Percentiles rank a stretch among this genome's conserved stretches.
phyloP scores from a whole-genome alignment of 495 filamentous ascomycete species.

The Xylaria telfairii region DNA sequence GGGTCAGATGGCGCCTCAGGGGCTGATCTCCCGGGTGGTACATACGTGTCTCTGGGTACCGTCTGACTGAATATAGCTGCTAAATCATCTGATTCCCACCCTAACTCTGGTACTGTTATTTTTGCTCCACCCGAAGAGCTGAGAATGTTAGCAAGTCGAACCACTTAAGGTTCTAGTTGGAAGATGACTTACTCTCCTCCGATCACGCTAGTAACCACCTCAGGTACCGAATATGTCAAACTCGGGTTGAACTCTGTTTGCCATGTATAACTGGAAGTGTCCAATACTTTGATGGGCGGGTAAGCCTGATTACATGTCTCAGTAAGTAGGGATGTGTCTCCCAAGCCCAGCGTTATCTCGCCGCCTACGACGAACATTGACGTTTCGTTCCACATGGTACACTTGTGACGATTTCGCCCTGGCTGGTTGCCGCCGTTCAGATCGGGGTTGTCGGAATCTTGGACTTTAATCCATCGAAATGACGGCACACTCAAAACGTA shows the following conservation, averaged over 20 bases:
- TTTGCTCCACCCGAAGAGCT: conserved; percentile 24
- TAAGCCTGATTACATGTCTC: conserved; percentile 49
- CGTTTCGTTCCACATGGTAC: conserved; percentile 27
- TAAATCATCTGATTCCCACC: conserved; percentile 32
- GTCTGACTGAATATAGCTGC: conserved; percentile 19
- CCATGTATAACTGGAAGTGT: conserved; percentile 45
- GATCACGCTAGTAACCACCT: conserved; percentile 46
- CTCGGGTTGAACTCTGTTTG: conserved; percentile 46
- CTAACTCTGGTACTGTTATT: conserved; percentile 16
- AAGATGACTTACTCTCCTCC: conserved; percentile 49
- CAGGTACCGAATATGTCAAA: conserved; percentile 51
- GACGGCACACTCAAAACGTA: conserved; percentile 63
- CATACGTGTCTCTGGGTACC: conserved; percentile 23
- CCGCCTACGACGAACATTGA: conserved; percentile 59
- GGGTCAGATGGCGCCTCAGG: background rate
- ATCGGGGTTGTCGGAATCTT: conserved; percentile 39
- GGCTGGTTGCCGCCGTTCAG: conserved; percentile 38
- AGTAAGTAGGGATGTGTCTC: conserved; percentile 37
- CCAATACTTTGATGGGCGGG: conserved; percentile 50
- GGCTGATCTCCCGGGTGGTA: background rate
- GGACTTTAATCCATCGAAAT: conserved; percentile 61
- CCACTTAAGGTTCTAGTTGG: conserved; percentile 12
- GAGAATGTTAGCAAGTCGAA: background rate
- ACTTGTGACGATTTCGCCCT: conserved; percentile 35
- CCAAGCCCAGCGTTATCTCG: conserved; percentile 37